phyloP scores from a whole-genome alignment of 805 yeast genomes.

The Ogataea wickerhamii region DNA sequence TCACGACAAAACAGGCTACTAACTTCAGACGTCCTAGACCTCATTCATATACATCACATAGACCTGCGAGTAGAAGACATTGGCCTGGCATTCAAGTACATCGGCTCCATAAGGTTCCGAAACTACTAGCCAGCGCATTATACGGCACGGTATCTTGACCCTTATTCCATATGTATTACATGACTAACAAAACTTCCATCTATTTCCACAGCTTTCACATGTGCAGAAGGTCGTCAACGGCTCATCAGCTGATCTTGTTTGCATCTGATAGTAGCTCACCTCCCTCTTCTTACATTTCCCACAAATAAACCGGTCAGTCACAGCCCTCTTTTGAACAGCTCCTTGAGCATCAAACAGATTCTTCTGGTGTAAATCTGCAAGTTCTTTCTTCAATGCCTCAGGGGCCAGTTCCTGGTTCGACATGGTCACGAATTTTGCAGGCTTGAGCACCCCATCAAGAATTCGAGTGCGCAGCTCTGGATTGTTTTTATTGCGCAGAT shows the following conservation, averaged over 20 bases:
- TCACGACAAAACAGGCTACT: slow-evolving; percentile 13
- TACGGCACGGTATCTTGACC: no score
- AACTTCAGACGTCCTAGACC: slow-evolving; percentile 13
- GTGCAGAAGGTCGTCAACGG: slow-evolving; percentile 98
- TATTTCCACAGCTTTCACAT: slow-evolving; percentile 94
- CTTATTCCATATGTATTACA: no score
- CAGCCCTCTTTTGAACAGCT: slow-evolving; percentile 92
- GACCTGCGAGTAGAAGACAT: slow-evolving; percentile 12
- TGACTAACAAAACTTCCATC: slow-evolving; percentile 88
- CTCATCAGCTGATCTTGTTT: slow-evolving; percentile 98
- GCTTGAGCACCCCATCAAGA: slow-evolving; percentile 59
- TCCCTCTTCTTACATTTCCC: slow-evolving; percentile 97
- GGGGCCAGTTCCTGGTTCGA: slow-evolving; percentile 95
- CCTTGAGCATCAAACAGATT: slow-evolving; percentile 96
- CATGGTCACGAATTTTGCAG: slow-evolving; percentile 71
- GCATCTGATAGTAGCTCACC: slow-evolving; percentile 96
- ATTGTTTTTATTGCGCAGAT: slow-evolving; percentile 83
- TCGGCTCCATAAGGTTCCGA: no score
- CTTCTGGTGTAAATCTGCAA: slow-evolving; percentile 80
- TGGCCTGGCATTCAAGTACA: slow-evolving; percentile 12
- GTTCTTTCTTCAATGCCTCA: slow-evolving; percentile 78
- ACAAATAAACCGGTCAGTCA: slow-evolving; percentile 94
- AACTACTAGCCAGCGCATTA: no score
- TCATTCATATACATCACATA: slow-evolving; percentile 10
- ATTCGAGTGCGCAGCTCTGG: slow-evolving; percentile 76